Evolutionary conservation across 2,329 filamentous ascomycete genomes (phyloP), one percentile per base, ranked within the genome.

Genomic region (Fusarium neocosmosporiellum): DNA sequence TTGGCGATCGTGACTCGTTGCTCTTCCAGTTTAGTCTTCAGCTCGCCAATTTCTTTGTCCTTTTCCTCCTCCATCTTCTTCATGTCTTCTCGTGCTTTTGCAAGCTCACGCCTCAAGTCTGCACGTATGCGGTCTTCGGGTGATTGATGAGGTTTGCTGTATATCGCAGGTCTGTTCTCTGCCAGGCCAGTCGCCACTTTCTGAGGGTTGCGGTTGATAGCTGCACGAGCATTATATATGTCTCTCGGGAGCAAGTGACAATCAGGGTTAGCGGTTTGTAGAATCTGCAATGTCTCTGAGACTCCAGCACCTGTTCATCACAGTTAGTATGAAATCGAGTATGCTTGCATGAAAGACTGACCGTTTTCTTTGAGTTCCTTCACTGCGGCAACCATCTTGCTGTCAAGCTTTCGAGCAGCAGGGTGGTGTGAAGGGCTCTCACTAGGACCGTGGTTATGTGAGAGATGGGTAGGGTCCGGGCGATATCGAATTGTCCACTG

Each of bases 401-500:
- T 91, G 75, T 92, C 90, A 48, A 92, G 81, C 73, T 92, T 92
- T 70, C 90, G 85, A 18, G 90, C 90, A 5, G 90, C 90, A 24
- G 90, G 90, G 76, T 92, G 90, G 66, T 91, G 84, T n/a, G 90
- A 87, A 4, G 90, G 90, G 77, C 90, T 91, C 78, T 92, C 89
- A 75, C 90, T 92, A 2, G 90, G 90, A 1, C 88, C 88, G 75
- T 92, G 90, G 75, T 92, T 92, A 79, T 92, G 90, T 63, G 84
- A 81, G 43, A 91, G 81, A 76, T 92, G 90, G 59, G 84, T 77
- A 7, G 84, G 80, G 69, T 91, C 88, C 3, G 90, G 90, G 6
- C 90, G 87, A 76, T 91, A 92, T 60, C 90, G 86, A 66, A 92
- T 88, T 0, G 89, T 89, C 90, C 90, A 92, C 73, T 92, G 89